Base-by-base conservation (phyloP, 1,284 basidiomycete species). In the Trichosporon faecale region DNA sequence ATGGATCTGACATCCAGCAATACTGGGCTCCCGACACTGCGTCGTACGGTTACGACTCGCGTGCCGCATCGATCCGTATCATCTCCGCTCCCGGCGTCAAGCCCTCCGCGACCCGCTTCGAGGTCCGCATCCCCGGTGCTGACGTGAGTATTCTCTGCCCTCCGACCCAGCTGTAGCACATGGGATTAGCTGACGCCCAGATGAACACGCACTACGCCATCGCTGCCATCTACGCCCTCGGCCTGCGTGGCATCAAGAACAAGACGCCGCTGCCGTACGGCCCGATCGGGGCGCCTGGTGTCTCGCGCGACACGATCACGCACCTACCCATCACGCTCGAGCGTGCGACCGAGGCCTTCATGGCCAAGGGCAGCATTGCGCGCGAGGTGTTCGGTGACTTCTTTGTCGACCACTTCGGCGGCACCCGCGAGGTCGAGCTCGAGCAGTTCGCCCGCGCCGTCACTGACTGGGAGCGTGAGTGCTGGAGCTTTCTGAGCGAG, bases 21-120 rank as follows among this genome's bases (percentile, higher is more conserved):
- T 95, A 92, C 86, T 97, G 94, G 93, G 95, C 95, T 1, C 95
- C 95, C 2, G 96, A 95, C 79, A 90, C 93, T 8, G 87, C 93
- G 31, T 84, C 85, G 14, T 98, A 95, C 80, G 95, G 95, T 2
- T 98, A 96, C 82, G 96, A 98, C 84, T 95, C 93, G 25, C 91
- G 95, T 35, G 90, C 91, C 0, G 95, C 94, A 1, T 94, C 93
- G 11, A 89, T 98, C 68, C 90, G 95, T 52, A 91, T 98, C 75
- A 90, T 98, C 76, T 91, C 91, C 0, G 94, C 95, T 2, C 96
- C 95, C 0, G 91, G 92, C 6, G 91, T 91, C 9, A 88, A 91
- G 3, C 87, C 88, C 11, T 84, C 89, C 7, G 93, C 92, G 2
- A 96, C 96, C 1, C 88, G 96, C 63, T 88, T 97, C 76, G 94